A percentile compares a stretch with the other conserved stretches of the same genome.
phyloP scores from a whole-genome alignment of 805 yeast genomes.

The Wickerhamomyces mucosus region DNA sequence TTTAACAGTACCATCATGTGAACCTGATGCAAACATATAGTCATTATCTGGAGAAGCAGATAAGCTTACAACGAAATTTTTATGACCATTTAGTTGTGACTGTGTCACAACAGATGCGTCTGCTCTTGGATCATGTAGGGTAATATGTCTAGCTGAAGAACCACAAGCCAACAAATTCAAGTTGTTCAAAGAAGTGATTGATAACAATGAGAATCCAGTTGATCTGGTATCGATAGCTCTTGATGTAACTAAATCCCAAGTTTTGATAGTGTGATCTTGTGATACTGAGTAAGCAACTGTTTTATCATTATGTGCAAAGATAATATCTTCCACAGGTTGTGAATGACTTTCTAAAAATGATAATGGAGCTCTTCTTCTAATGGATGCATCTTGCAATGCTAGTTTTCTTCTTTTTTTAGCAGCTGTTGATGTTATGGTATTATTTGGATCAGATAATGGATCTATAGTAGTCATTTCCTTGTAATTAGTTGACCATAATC shows the following conservation, averaged over 20 bases:
- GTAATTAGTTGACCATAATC: conserved; percentile 81
- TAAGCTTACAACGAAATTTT: conserved; percentile 79
- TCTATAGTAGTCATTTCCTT: conserved; percentile 72
- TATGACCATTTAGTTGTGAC: conserved; percentile 79
- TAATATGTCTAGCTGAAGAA: conserved; percentile 96
- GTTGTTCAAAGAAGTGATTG: conserved; percentile 58
- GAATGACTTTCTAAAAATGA: conserved; percentile 71
- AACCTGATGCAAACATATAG: conserved; percentile 77
- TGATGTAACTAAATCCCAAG: conserved; percentile 92
- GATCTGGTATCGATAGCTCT: conserved; percentile 80
- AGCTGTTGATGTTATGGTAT: conserved; percentile 55
- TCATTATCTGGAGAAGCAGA: conserved; percentile 69
- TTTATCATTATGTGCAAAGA: conserved; percentile 61
- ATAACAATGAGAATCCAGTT: conserved; percentile 77
- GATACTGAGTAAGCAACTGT: conserved; percentile 91
- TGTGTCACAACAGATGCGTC: conserved; percentile 50
- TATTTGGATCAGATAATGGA: conserved; percentile 34
- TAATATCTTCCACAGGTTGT: conserved; percentile 80
- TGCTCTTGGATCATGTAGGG: conserved; percentile 84
- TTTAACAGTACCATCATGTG: conserved; percentile 94
- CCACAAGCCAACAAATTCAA: conserved; percentile 78
- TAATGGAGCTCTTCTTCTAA: conserved; percentile 76
- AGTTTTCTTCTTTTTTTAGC: conserved; percentile 83
- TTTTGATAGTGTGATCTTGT: conserved; percentile 89
- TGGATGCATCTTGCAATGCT: conserved; percentile 66